Conservation (phyloP, 2,329 filamentous ascomycete genomes). For the Ilyonectria sp. region DNA sequence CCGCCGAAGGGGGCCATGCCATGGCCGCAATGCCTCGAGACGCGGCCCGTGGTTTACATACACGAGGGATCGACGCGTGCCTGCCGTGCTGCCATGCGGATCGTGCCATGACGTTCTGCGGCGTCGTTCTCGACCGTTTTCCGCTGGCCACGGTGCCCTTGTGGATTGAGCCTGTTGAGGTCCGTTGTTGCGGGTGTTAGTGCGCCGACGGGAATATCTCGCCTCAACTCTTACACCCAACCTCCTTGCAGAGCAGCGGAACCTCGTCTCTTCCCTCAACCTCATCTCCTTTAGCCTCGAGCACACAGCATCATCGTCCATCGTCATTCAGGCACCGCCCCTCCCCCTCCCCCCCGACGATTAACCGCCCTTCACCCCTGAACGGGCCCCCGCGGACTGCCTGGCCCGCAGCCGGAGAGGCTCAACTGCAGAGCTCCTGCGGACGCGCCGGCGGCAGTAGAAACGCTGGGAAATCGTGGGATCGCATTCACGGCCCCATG, state of each 20-base stretch:
- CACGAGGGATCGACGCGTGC: conserved; percentile 12
- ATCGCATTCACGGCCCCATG: conserved; percentile 29
- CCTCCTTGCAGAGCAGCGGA: conserved; percentile 15
- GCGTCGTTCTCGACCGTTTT: neutral
- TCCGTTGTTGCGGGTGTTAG: conserved; percentile 5
- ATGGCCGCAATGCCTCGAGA: neutral
- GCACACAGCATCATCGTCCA: neutral
- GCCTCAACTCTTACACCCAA: conserved; percentile 5
- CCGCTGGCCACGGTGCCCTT: conserved; percentile 6
- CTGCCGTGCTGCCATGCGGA: neutral
- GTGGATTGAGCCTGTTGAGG: neutral
- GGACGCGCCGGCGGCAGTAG: conserved; percentile 34
- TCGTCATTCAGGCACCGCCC: neutral
- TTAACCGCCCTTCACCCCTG: neutral
- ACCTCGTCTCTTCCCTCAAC: conserved; percentile 5
- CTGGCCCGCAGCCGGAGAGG: conserved; percentile 21
- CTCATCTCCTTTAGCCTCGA: conserved; percentile 7
- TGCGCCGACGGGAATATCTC: neutral
- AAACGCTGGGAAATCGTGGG: conserved; percentile 30
- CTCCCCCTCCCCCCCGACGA: too few species aligned
- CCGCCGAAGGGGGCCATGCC: neutral
- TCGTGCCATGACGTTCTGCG: neutral
- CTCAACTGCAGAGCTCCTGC: conserved; percentile 12
- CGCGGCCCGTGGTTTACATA: conserved; percentile 13
- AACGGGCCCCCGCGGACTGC: conserved; percentile 14